Base-by-base conservation (phyloP, 306 rosid species). In the Hippophae rhamnoides region DNA sequence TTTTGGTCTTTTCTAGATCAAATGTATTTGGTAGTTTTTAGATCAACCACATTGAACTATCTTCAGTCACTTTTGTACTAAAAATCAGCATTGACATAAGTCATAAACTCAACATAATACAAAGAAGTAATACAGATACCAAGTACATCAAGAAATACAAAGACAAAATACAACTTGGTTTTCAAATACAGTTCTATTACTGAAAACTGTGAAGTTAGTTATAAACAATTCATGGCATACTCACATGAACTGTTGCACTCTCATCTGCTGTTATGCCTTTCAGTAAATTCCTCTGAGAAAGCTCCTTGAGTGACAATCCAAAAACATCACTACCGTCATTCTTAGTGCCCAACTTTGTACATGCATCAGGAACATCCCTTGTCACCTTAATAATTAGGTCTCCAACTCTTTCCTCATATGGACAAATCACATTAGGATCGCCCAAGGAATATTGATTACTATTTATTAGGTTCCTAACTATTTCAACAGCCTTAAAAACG, bases 231-330 rank as follows among this genome's bases (percentile, higher is more conserved):
- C 38, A 13, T 42, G 38, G 42, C 54, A 67, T 67, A 79, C 87
- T 76, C 75, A 92, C 98, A 78, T 92, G 98, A 66, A 92, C 98
- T 9, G 98, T 86, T 63, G 95, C 96, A 75, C 98, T 92, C 70
- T 92, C 98, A 76, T 92, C 98, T 55, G 98, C 96, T 23, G 98
- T 92, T 69, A 92, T 82, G 72, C 98, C 98, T 83, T 92, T 92
- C 26, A 92, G 87, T 76, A 92, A 79, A 79, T 92, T 92, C 80
- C 96, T 83, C 65, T 43, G 86, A 53, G 95, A 83, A 60, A 87
- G 81, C 71, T 87, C 83, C 73, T 81, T 92, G 47, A 71, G 85
- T 9, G 86, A 67, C 64, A 85, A 60, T 63, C 73, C 95, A 59
- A 92, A 86, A 82, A 85, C 87, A 65, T 43, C 81, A 58, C 84